These are phyloP conservation scores for Entophlyctis luteolus DNA, from an alignment of 192 early-diverging fungal species.

Conservation along the genomic window DNA sequence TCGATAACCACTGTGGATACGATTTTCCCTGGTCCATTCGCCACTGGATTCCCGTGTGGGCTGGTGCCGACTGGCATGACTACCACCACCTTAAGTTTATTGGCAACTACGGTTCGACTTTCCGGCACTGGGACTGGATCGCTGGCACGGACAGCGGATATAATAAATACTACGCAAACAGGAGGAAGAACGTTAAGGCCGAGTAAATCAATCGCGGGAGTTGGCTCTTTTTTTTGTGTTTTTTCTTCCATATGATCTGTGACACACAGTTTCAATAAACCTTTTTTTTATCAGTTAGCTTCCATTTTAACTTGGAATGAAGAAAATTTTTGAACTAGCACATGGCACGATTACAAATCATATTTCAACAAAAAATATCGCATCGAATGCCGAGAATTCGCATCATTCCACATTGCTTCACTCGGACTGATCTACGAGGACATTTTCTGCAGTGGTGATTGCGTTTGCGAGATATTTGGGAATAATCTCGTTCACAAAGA, in stretches of 20 bases:
- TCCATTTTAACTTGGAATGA: too few species aligned
- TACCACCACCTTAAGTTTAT: slow-evolving; percentile 70
- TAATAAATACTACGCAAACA: slow-evolving; percentile 1
- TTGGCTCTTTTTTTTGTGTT: too few species aligned
- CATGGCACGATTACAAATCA: too few species aligned
- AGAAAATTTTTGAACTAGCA: too few species aligned
- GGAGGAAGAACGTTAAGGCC: not conserved
- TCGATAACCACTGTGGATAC: slow-evolving; percentile 91
- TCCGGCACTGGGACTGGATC: slow-evolving; percentile 86
- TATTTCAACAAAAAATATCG: too few species aligned
- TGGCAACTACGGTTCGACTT: slow-evolving; percentile 65
- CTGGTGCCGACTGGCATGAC: slow-evolving; percentile 84
- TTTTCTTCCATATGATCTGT: too few species aligned
- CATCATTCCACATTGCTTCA: too few species aligned
- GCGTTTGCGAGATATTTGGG: slow-evolving; percentile 5
- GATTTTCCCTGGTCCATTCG: slow-evolving; percentile 93
- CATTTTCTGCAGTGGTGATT: not conserved
- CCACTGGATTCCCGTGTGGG: slow-evolving; percentile 83
- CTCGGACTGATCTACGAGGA: too few species aligned
- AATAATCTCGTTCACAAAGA: slow-evolving; percentile 3
- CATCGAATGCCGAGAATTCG: too few species aligned
- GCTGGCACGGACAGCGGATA: slow-evolving; percentile 84
- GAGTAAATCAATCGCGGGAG: too few species aligned
- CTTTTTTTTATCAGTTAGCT: too few species aligned
- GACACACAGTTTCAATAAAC: too few species aligned